phyloP scores from a whole-genome alignment of 2,329 filamentous ascomycete genomes.

The Penicillium thymicola region DNA sequence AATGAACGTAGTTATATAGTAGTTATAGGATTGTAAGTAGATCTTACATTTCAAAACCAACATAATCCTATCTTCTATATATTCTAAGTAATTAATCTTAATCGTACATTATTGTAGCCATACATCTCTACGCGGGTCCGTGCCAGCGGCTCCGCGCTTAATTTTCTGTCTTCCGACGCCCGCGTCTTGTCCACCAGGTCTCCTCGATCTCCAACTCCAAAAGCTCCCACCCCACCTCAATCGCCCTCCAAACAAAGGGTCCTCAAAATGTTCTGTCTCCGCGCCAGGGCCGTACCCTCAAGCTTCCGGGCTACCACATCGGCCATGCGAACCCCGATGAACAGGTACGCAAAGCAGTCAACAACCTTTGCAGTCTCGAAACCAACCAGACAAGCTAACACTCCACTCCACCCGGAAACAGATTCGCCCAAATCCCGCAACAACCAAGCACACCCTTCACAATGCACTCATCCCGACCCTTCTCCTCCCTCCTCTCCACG shows the following conservation, averaged over 20 bases:
- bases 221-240: conserved; percentile 1
- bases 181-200: conserved; percentile 14
- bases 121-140: conserved; percentile 24
- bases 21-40: neutral
- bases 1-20: neutral
- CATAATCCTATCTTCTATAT: neutral
- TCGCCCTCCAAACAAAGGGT: neutral
- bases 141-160: conserved; percentile 32
- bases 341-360: conserved; percentile 21
- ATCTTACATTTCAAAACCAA: neutral
- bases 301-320: conserved; percentile 25
- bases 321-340: conserved; percentile 20
- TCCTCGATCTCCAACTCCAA: conserved; percentile 6
- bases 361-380: neutral
- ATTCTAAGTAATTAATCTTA: neutral
- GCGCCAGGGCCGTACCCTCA: conserved; percentile 32
- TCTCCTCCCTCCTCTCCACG: conserved; percentile 39
- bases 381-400: conserved; percentile 10
- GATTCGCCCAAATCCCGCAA: conserved; percentile 18
- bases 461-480: conserved; percentile 36
- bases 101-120: neutral
- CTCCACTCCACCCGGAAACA: neutral
- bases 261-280: conserved; percentile 34
- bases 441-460: conserved; percentile 27
- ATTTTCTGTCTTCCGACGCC: conserved; percentile 31